Evolutionary conservation across 1,284 basidiomycete genomes (phyloP).

Genomic region (Trametes hirsuta): DNA sequence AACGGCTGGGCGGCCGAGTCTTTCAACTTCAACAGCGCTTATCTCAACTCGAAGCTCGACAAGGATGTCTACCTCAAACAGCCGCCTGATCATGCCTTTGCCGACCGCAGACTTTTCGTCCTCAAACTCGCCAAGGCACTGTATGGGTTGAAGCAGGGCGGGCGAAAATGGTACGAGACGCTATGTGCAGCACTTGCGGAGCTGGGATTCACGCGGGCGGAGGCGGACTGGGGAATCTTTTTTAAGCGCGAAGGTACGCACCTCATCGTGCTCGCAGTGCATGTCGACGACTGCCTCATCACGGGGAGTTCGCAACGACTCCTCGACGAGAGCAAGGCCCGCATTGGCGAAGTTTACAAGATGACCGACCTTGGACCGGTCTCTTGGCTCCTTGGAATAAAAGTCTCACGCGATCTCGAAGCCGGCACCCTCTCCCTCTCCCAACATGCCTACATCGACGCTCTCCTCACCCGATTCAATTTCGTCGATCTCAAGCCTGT

Average conservation of each 20-base stretch:
- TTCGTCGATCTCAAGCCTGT: constrained; percentile 27
- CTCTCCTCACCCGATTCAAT: constrained; percentile 30
- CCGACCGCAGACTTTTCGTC: background rate
- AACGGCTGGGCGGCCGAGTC: constrained; percentile 38
- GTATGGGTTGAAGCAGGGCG: constrained; percentile 33
- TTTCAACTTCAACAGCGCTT: constrained; percentile 46
- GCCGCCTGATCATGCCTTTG: constrained; percentile 30
- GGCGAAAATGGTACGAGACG: constrained; percentile 24
- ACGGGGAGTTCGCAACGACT: constrained; percentile 16
- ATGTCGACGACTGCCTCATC: constrained; percentile 38
- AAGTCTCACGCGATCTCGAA: constrained; percentile 32
- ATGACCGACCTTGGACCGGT: constrained; percentile 37
- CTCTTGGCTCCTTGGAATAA: constrained; percentile 37
- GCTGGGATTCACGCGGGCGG: constrained; percentile 22
- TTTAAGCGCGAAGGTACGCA: background rate
- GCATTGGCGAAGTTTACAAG: constrained; percentile 30
- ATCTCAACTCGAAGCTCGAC: constrained; percentile 40
- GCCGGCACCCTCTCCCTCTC: constrained; percentile 29
- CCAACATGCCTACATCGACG: constrained; percentile 29
- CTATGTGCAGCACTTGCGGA: constrained; percentile 12
- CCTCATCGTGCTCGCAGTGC: constrained; percentile 28
- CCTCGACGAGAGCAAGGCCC: constrained; percentile 27
- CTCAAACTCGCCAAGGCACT: constrained; percentile 23
- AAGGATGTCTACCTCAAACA: constrained; percentile 39
- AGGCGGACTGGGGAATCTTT: constrained; percentile 27